These are phyloP conservation scores for Aspergillus heteromorphus DNA, from an alignment of 495 filamentous ascomycete species.

Conservation along the genomic window DNA sequence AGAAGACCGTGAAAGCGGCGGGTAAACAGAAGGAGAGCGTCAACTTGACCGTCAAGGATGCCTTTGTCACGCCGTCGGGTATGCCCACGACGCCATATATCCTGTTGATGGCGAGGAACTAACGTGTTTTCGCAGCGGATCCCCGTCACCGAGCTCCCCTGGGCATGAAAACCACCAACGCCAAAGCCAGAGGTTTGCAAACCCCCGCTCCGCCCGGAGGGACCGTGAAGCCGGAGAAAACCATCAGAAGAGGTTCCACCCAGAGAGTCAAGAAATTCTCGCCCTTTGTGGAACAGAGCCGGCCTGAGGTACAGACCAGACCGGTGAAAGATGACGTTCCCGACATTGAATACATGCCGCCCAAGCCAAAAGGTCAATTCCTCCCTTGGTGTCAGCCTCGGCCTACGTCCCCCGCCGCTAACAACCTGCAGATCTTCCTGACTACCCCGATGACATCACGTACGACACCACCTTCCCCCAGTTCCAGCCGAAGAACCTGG, in stretches of 20 bases:
- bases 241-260: slow-evolving; percentile 44
- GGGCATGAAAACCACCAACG: slow-evolving; percentile 94
- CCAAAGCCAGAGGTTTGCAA: slow-evolving; percentile 68
- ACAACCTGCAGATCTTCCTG: slow-evolving; percentile 54
- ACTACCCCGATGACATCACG: slow-evolving; percentile 70
- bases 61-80: slow-evolving; percentile 84
- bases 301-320: slow-evolving; percentile 26
- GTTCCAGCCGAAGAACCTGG: slow-evolving; percentile 59
- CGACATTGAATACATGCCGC: slow-evolving; percentile 74
- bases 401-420: slow-evolving; percentile 37
- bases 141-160: slow-evolving; percentile 72
- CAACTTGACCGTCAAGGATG: slow-evolving; percentile 55
- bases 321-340: slow-evolving; percentile 55
- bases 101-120: slow-evolving; percentile 11
- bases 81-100: slow-evolving; percentile 18
- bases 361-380: slow-evolving; percentile 50
- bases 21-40: slow-evolving; percentile 62
- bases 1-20: slow-evolving; percentile 58
- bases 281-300: slow-evolving; percentile 30
- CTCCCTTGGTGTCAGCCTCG: background rate
- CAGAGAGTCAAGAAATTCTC: slow-evolving; percentile 45
- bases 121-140: slow-evolving; percentile 37
- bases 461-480: slow-evolving; percentile 49
- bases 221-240: slow-evolving; percentile 43
- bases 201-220: slow-evolving; percentile 50